Evolutionary conservation across 768 basidiomycete species (phyloP).

Genomic region (Daedaleopsis sinensis): DNA sequence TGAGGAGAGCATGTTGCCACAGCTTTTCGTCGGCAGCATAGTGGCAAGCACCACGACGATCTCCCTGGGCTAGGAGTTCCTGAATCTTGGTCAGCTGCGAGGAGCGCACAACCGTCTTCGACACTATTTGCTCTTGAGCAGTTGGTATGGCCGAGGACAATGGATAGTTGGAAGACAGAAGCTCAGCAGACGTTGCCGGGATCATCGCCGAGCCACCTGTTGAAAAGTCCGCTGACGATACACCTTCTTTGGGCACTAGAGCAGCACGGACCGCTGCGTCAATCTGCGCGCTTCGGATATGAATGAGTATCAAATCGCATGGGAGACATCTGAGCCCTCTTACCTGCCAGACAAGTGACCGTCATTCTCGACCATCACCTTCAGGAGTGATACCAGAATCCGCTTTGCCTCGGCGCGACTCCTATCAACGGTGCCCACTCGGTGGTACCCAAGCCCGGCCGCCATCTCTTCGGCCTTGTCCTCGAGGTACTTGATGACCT

Average conservation of each 20-base stretch:
- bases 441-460: conserved; percentile 73
- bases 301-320: background rate
- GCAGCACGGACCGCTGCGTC: conserved; percentile 78
- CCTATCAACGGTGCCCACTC: conserved; percentile 51
- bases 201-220: conserved; percentile 1
- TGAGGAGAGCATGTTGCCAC: conserved; percentile 96
- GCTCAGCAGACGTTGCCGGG: conserved; percentile 14
- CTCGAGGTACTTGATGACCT: conserved; percentile 76
- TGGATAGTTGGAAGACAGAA: conserved; percentile 27
- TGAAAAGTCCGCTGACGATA: background rate
- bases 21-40: conserved; percentile 87
- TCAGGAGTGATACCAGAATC: conserved; percentile 71
- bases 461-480: conserved; percentile 77
- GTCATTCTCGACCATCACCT: conserved; percentile 85
- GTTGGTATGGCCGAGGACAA: conserved; percentile 26
- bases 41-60: conserved; percentile 83
- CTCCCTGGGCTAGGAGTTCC: conserved; percentile 77
- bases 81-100: conserved; percentile 79
- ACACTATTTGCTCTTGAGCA: conserved; percentile 53
- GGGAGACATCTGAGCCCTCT: conserved; percentile 31
- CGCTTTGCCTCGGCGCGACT: conserved; percentile 76
- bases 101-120: conserved; percentile 59
- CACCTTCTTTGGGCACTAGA: conserved; percentile 54
- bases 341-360: conserved; percentile 88
- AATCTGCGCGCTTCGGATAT: conserved; percentile 53